Percentiles rank a stretch among this genome's conserved stretches.
These are phyloP conservation scores for Cinnamomum chago DNA, from an alignment of 164 flowering plant species.

Conservation along the genomic window DNA sequence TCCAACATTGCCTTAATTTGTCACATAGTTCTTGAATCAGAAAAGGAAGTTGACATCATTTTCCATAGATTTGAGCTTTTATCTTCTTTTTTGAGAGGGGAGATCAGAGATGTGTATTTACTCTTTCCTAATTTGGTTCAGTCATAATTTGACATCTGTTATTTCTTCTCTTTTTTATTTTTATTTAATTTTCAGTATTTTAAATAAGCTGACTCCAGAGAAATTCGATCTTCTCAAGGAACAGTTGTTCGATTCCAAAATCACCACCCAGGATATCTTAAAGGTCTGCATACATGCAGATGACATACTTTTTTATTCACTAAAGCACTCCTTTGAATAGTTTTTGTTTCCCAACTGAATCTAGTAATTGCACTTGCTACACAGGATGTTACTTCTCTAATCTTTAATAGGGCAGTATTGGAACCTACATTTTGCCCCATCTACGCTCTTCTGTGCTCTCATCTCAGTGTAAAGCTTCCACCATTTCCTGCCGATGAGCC, in stretches of 20 bases:
- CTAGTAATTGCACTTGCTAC: slow-evolving; percentile 12
- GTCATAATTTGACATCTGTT: background rate
- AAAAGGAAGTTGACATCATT: no score
- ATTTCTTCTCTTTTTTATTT: background rate
- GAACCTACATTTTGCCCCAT: slow-evolving; percentile 97
- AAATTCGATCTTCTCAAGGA: slow-evolving; percentile 94
- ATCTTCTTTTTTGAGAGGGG: no score
- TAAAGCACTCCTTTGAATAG: background rate
- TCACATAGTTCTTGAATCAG: no score
- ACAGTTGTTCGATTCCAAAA: slow-evolving; percentile 85
- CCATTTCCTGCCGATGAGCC: slow-evolving; percentile 86
- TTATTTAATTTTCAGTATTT: slow-evolving; percentile 46
- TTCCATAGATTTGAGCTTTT: no score
- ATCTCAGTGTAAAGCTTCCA: slow-evolving; percentile 88
- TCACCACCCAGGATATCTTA: slow-evolving; percentile 82
- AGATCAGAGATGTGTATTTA: no score
- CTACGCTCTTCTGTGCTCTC: slow-evolving; percentile 88
- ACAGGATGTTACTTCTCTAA: slow-evolving; percentile 78
- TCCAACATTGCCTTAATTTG: no score
- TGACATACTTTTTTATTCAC: background rate
- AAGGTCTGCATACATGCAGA: slow-evolving; percentile 40
- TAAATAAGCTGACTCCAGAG: slow-evolving; percentile 99
- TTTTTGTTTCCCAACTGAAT: background rate
- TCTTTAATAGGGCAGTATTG: slow-evolving; percentile 91
- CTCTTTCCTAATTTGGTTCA: background rate